Percentiles rank a stretch among this genome's conserved stretches.
These are phyloP conservation scores for Eutrema japonicum DNA, from an alignment of 345 rosid species.

Conservation along the genomic window DNA sequence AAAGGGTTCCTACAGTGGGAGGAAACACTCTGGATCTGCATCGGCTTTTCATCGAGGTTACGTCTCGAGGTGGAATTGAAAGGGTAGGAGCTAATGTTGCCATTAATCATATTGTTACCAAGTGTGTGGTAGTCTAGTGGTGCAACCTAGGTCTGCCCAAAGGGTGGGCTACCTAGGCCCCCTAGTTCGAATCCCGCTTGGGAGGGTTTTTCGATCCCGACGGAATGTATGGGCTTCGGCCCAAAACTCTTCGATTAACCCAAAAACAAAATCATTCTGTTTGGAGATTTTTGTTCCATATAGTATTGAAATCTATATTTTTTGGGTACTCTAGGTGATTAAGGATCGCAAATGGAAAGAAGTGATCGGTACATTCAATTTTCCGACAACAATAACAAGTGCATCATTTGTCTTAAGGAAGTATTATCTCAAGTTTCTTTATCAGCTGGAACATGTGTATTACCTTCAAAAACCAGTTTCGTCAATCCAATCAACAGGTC, in stretches of 20 bases:
- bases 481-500: slow-evolving; percentile 38
- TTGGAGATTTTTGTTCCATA: slow-evolving; percentile 3
- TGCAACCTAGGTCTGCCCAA: no score
- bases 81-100: slow-evolving; percentile 42
- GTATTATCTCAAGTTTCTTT: slow-evolving; percentile 70
- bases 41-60: slow-evolving; percentile 83
- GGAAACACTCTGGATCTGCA: slow-evolving; percentile 78
- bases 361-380: slow-evolving; percentile 68
- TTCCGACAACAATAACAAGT: slow-evolving; percentile 86
- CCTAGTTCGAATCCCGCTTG: no score
- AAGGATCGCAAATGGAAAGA: slow-evolving; percentile 89
- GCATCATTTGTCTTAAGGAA: slow-evolving; percentile 84
- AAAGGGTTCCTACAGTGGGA: slow-evolving; percentile 86
- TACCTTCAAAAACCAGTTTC: slow-evolving; percentile 54
- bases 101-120: slow-evolving; percentile 6
- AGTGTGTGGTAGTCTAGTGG: no score
- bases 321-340: slow-evolving; percentile 56
- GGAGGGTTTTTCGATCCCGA: no score
- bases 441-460: slow-evolving; percentile 74
- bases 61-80: slow-evolving; percentile 86
- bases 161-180: no score
- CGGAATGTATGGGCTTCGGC: no score
- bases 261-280: background rate
- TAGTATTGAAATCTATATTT: slow-evolving; percentile 20
- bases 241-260: background rate